phyloP scores from a whole-genome alignment of 2,329 filamentous ascomycete species.

The Microsporum audouinii region DNA sequence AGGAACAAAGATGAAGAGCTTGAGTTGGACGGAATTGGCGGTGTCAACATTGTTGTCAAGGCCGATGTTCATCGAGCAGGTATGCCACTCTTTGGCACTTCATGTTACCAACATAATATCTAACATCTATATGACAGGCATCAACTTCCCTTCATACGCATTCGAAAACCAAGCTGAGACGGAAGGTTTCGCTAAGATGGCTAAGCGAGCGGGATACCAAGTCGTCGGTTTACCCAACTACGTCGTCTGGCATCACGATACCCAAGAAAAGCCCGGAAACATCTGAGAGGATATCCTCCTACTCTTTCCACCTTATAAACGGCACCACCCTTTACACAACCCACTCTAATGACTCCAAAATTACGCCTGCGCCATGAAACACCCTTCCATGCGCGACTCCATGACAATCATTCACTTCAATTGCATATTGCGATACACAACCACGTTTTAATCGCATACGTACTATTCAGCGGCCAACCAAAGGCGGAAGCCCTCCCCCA shows the following conservation, averaged over 20 bases:
- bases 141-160: constrained; percentile 93
- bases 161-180: constrained; percentile 99
- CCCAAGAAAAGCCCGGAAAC: constrained; percentile 85
- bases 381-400: neutral
- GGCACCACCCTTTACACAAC: neutral
- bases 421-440: neutral
- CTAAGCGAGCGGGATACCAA: constrained; percentile 84
- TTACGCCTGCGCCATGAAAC: neutral
- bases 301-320: neutral
- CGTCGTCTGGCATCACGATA: constrained; percentile 97
- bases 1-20: constrained; percentile 87
- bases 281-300: constrained; percentile 22
- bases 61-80: constrained; percentile 92
- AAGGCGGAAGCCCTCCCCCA: neutral
- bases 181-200: constrained; percentile 98
- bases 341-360: neutral
- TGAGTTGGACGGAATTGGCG: constrained; percentile 86
- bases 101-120: constrained; percentile 7
- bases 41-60: constrained; percentile 95
- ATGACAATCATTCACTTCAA: neutral
- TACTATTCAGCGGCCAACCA: neutral
- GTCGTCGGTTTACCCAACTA: constrained; percentile 93
- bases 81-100: constrained; percentile 32
- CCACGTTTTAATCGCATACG: neutral
- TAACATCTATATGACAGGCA: constrained; percentile 46